Evolutionary conservation across 225 moss, liverwort and hornwort genomes (phyloP), one percentile per base, ranked within the genome.

Genomic region (Polytrichum formosum): DNA sequence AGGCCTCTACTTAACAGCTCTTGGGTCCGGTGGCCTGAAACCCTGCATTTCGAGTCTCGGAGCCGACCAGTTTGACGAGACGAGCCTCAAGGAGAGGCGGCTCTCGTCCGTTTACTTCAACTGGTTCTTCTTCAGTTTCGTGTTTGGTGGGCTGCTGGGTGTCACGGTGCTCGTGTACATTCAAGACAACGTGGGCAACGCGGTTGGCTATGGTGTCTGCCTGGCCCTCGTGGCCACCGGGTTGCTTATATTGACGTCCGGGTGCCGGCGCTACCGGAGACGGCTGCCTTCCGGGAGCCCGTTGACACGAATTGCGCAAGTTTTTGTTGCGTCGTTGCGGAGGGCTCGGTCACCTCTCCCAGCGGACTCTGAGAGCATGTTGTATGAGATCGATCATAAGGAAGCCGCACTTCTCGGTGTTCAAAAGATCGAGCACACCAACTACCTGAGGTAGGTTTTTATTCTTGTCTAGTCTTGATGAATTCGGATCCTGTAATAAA

Each of bases 121-220:
- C 74, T 83, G 80, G 83, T 80, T 74, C 56, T 83, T 83, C 54
- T 83, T 83, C 77, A 77, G 80, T 65, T 83, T 83, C 53, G 79
- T 80, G 55, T 0, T 53, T 1, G 79, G 83, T 18, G 83, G 79
- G 0, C 70, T 79, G 27, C 74, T 80, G 8, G 83, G 83, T 27
- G 83, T 83, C 6, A 83, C 83, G 2, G 77, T 83, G 65, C 79
- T 83, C 26, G 80, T 83, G 30, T 83, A 83, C 54, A 80, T 83
- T 28, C 83, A 83, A 55, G 74, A 83, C 7, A 83, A 74, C 20
- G 61, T 77, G 28, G 77, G 79, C 10, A 61, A 67, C 9, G 80
- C 68, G 6, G 70, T 63, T 1, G 83, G 83, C 26, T 83, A 80
- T 74, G 83, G 83, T 4, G 22, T 72, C 13, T 76, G 76, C 65